A percentile compares a stretch with the other conserved stretches of the same genome.
These are phyloP conservation scores for Kwoniella shandongensis DNA, from an alignment of 768 basidiomycete species.

Conservation along the genomic window DNA sequence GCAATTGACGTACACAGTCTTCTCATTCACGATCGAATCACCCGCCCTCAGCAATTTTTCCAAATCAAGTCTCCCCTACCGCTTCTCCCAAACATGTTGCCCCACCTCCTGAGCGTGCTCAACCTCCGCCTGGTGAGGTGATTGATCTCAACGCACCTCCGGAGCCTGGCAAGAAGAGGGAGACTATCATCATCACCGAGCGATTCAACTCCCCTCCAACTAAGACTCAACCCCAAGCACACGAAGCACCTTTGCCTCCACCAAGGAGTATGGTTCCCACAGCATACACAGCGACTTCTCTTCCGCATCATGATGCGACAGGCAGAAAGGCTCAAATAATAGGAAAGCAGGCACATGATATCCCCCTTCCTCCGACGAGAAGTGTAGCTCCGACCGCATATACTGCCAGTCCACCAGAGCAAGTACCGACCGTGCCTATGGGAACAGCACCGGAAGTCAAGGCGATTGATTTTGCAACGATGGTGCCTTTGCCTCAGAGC, in stretches of 20 bases:
- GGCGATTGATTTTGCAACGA: constrained; percentile 16
- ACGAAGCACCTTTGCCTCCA: constrained; percentile 13
- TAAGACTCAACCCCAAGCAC: constrained; percentile 8
- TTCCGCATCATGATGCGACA: background rate
- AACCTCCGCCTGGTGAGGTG: background rate
- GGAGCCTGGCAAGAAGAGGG: constrained; percentile 16
- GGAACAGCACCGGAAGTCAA: constrained; percentile 7
- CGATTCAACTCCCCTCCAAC: background rate
- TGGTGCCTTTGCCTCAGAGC: constrained; percentile 13
- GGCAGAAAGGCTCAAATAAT: background rate
- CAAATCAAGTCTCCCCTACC: background rate
- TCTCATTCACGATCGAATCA: constrained; percentile 17
- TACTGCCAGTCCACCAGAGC: no score
- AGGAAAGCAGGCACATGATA: no score
- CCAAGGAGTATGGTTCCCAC: constrained; percentile 7
- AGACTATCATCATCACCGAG: constrained; percentile 28
- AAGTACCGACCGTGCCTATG: no score
- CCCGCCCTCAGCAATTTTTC: constrained; percentile 14
- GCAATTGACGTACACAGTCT: no score
- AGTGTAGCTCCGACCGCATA: background rate
- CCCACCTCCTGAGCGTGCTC: background rate
- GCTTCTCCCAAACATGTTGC: background rate
- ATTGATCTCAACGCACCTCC: constrained; percentile 17
- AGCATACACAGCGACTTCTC: background rate
- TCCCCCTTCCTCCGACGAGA: background rate